Conservation (phyloP, 768 basidiomycete species). For the Russula foetens region DNA sequence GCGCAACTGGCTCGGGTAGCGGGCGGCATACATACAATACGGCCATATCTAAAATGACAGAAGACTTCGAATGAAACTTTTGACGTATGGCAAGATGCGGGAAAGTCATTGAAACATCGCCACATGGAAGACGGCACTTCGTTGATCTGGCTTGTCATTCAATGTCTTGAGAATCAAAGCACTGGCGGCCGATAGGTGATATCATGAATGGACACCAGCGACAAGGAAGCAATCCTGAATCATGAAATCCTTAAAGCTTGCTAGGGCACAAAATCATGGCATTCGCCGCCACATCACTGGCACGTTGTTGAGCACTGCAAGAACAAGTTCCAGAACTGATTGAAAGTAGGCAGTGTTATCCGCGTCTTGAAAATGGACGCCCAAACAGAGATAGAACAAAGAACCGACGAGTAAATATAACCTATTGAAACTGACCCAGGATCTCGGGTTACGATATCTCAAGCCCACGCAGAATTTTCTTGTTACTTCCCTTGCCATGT, state of each 20-base stretch:
- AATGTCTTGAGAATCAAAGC: not conserved
- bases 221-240: not conserved
- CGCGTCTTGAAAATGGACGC: not conserved
- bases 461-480: not conserved
- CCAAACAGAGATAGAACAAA: not conserved
- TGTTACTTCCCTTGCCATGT: conserved; percentile 10
- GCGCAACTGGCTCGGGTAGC: not conserved
- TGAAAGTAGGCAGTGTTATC: not conserved
- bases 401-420: not conserved
- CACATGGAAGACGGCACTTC: not conserved
- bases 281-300: not conserved
- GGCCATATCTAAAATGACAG: not conserved
- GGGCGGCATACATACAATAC: too few relatives aligned
- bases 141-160: not conserved
- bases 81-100: not conserved
- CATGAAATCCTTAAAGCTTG: not conserved
- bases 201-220: not conserved
- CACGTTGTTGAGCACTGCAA: not conserved
- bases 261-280: not conserved
- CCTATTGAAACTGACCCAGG: not conserved
- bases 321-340: not conserved
- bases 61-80: not conserved
- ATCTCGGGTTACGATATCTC: not conserved
- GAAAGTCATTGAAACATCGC: not conserved
- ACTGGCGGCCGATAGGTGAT: not conserved